Conservation (phyloP, 1,139 yeast species). For the Geotrichum candidum region DNA sequence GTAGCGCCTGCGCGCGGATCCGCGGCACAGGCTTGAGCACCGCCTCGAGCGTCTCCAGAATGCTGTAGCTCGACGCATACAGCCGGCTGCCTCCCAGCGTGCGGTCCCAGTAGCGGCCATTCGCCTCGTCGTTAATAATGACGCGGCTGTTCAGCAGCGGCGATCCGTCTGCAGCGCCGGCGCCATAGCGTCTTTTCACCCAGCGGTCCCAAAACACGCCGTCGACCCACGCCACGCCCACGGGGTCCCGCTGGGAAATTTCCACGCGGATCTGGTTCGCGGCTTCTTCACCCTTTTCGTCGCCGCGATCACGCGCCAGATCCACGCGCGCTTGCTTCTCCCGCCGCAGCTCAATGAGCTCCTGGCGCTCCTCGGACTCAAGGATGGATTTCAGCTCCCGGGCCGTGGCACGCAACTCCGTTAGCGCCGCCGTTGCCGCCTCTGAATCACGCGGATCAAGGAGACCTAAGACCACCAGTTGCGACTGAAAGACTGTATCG, state of each 20-base stretch:
- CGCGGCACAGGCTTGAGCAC: conserved; percentile 25
- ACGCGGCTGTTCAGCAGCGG: conserved; percentile 19
- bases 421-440: conserved; percentile 26
- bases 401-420: conserved; percentile 32
- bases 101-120: conserved; percentile 33
- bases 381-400: conserved; percentile 26
- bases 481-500: conserved; percentile 30
- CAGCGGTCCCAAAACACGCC: conserved; percentile 36
- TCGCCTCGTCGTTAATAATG: conserved; percentile 30
- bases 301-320: conserved; percentile 34
- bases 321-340: conserved; percentile 33
- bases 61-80: conserved; percentile 26
- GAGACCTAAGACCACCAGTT: conserved; percentile 33
- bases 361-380: conserved; percentile 27
- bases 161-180: conserved; percentile 17
- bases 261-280: conserved; percentile 32
- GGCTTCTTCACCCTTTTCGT: conserved; percentile 30
- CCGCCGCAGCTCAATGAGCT: conserved; percentile 29
- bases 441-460: conserved; percentile 31
- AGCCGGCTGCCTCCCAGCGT: conserved; percentile 26
- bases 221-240: conserved; percentile 38
- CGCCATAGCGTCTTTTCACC: conserved; percentile 32
- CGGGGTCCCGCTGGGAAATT: conserved; percentile 26
- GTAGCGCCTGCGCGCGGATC: conserved; percentile 21
- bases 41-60: conserved; percentile 29